phyloP scores from a whole-genome alignment of 192 early-diverging fungal genomes.

The Diversispora epigaea region DNA sequence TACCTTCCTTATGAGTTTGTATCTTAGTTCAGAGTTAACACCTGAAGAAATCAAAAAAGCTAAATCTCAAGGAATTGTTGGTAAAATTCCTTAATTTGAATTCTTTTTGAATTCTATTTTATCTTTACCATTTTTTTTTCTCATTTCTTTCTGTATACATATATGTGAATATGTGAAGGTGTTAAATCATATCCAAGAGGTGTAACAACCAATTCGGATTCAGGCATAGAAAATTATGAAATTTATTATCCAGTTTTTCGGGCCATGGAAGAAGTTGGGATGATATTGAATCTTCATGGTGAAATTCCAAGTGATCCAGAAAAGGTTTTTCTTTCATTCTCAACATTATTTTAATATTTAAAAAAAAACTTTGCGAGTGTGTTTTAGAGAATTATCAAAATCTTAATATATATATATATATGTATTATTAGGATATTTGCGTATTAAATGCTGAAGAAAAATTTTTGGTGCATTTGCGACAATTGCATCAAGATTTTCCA shows the following conservation, averaged over 20 bases:
- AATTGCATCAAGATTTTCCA: conserved; percentile 89
- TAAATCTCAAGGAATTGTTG: conserved; percentile 75
- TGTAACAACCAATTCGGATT: conserved; percentile 96
- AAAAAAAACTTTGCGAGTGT: not conserved
- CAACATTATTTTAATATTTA: not conserved
- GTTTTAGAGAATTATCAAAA: not conserved
- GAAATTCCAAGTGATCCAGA: conserved; percentile 86
- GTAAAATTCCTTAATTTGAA: conserved; percentile 35
- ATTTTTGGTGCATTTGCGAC: conserved; percentile 81
- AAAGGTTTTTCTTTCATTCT: conserved; percentile 47
- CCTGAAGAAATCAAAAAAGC: conserved; percentile 88
- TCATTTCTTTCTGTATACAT: not conserved
- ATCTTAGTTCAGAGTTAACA: conserved; percentile 83
- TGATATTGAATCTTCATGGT: conserved; percentile 95
- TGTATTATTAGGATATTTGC: conserved; percentile 67
- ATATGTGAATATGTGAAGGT: conserved; percentile 43
- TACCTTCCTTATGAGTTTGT: conserved; percentile 91
- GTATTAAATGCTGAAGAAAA: conserved; percentile 95
- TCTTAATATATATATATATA: not conserved
- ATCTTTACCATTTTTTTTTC: conserved; percentile 1
- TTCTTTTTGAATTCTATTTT: not conserved
- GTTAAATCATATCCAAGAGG: conserved; percentile 94
- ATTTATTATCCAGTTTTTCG: conserved; percentile 91
- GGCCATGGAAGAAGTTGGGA: conserved; percentile 91
- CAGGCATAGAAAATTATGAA: conserved; percentile 88